phyloP scores from a whole-genome alignment of 345 rosid genomes.

The Eucalyptus sp. region DNA sequence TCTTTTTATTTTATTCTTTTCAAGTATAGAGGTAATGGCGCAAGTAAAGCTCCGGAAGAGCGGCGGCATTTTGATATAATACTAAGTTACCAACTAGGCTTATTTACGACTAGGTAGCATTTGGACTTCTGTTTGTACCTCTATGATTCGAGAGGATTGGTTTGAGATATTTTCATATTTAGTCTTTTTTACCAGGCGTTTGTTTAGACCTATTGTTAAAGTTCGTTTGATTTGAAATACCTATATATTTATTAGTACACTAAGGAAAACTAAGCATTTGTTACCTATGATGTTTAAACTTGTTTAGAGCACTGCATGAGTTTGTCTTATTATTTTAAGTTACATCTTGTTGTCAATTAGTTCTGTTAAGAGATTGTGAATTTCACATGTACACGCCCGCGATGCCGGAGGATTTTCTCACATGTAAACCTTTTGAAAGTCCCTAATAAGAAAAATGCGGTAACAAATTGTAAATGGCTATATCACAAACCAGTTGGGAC shows the following conservation, averaged over 20 bases:
- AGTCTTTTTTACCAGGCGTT: neutral
- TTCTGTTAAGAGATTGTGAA: neutral
- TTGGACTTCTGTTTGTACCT: neutral
- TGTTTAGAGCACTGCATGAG: neutral
- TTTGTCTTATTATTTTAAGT: neutral
- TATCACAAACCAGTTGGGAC: neutral
- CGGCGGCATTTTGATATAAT: neutral
- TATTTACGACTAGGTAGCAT: neutral
- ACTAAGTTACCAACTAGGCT: neutral
- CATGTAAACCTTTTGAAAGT: neutral
- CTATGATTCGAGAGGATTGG: neutral
- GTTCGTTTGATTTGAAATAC: neutral
- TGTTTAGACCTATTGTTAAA: neutral
- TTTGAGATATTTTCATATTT: neutral
- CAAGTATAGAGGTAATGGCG: neutral
- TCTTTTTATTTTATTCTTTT: neutral
- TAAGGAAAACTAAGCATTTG: neutral
- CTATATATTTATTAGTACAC: neutral
- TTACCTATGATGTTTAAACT: neutral
- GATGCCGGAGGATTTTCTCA: neutral
- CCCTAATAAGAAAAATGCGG: neutral
- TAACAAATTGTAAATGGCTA: neutral
- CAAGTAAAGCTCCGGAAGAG: neutral
- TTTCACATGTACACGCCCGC: neutral
- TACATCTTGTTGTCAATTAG: neutral